Evolutionary conservation across 169 alveolate genomes (phyloP).

Genomic region (Plasmodium billcollinsi): DNA sequence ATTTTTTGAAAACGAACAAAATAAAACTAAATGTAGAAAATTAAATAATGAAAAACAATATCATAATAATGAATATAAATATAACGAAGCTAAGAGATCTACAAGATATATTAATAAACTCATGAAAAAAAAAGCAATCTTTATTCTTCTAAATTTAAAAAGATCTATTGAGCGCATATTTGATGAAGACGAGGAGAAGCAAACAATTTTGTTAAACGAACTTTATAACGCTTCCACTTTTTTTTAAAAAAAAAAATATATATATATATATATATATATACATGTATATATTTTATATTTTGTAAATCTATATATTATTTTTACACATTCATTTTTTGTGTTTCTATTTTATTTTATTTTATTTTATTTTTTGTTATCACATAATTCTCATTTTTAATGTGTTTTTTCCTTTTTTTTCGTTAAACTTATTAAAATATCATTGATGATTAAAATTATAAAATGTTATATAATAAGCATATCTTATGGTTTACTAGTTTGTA

Average conservation of each 20-base stretch:
- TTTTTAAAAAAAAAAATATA: slow-evolving; percentile 6
- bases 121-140: slow-evolving; percentile 61
- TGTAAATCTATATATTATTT: too few relatives aligned
- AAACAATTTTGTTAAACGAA: slow-evolving; percentile 18
- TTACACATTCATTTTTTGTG: too few relatives aligned
- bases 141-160: slow-evolving; percentile 43
- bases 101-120: slow-evolving; percentile 69
- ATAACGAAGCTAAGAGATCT: slow-evolving; percentile 28
- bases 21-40: slow-evolving; percentile 63
- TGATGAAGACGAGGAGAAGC: slow-evolving; percentile 51
- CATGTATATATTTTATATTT: too few relatives aligned
- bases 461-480: too few relatives aligned
- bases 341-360: too few relatives aligned
- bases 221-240: slow-evolving; percentile 5
- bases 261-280: too few relatives aligned
- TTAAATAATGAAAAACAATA: slow-evolving; percentile 23
- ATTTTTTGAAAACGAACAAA: slow-evolving; percentile 63
- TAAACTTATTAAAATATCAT: too few relatives aligned
- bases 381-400: too few relatives aligned
- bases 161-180: slow-evolving; percentile 62
- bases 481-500: too few relatives aligned
- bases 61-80: slow-evolving; percentile 11
- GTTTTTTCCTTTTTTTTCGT: too few relatives aligned
- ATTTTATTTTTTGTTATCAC: too few relatives aligned
- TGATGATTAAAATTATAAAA: too few relatives aligned